A percentile compares a stretch with the other conserved stretches of the same genome.
Evolutionary conservation across 2,329 filamentous ascomycete species (phyloP).

Genomic region (Colletotrichum tanaceti): DNA sequence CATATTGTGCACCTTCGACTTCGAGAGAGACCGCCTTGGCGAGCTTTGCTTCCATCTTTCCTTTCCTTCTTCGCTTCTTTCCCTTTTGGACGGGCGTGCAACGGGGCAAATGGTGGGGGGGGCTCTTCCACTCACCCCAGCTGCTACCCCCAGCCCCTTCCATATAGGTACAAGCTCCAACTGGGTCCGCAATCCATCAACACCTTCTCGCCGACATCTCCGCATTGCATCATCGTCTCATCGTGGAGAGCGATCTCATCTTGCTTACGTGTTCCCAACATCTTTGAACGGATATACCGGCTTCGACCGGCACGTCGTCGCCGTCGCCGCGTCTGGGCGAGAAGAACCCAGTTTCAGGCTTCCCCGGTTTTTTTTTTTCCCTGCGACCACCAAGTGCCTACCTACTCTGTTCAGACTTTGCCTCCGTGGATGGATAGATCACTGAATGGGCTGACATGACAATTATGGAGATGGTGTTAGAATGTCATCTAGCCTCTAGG

Average conservation of each 20-base stretch:
- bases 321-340: slow-evolving; percentile 17
- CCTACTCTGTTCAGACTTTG: too few relatives aligned
- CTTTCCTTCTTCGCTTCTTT: slow-evolving; percentile 12
- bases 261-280: neutral
- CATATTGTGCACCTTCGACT: too few relatives aligned
- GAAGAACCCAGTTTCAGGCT: neutral
- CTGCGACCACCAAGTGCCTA: too few relatives aligned
- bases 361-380: too few relatives aligned
- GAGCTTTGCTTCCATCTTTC: neutral
- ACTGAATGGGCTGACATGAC: too few relatives aligned
- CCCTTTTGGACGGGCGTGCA: neutral
- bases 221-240: slow-evolving; percentile 35
- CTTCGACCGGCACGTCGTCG: slow-evolving; percentile 2
- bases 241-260: neutral
- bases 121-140: neutral
- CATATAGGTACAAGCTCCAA: neutral
- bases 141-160: slow-evolving; percentile 27
- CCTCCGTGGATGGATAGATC: too few relatives aligned
- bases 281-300: slow-evolving; percentile 22
- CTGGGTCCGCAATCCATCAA: slow-evolving; percentile 24
- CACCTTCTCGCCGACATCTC: slow-evolving; percentile 19
- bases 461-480: too few relatives aligned
- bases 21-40: too few relatives aligned
- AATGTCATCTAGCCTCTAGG: too few relatives aligned
- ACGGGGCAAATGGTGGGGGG: slow-evolving; percentile 7